Evolutionary conservation across 805 yeast species (phyloP).

Genomic region (Cyberlindnera maritima): DNA sequence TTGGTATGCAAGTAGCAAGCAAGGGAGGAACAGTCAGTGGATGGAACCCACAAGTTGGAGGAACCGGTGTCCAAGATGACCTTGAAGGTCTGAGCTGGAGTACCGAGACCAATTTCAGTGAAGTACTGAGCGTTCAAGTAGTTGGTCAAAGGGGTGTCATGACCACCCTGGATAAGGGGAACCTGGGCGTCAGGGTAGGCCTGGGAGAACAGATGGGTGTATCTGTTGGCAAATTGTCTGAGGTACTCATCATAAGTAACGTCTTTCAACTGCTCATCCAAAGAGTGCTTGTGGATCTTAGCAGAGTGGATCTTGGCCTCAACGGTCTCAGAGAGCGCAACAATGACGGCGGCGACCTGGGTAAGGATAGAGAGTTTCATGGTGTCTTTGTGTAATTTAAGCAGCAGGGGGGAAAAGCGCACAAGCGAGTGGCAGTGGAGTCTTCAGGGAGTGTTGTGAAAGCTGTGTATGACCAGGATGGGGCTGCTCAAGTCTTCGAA

Average conservation of each 20-base stretch:
- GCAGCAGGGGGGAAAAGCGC: not conserved
- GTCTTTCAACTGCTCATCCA: constrained; percentile 54
- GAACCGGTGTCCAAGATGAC: constrained; percentile 96
- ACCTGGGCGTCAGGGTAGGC: constrained; percentile 39
- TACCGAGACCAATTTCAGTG: constrained; percentile 87
- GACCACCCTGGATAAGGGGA: constrained; percentile 40
- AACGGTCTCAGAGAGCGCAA: constrained; percentile 41
- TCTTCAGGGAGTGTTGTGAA: not conserved
- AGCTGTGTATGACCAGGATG: not conserved
- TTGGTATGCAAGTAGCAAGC: constrained; percentile 94
- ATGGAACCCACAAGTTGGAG: constrained; percentile 96
- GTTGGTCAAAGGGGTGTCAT: constrained; percentile 84
- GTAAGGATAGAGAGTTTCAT: constrained; percentile 25
- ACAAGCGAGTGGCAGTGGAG: constrained; percentile 3
- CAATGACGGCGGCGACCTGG: constrained; percentile 24
- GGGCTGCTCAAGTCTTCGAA: not conserved
- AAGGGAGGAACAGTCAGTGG: constrained; percentile 81
- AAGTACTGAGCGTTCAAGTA: constrained; percentile 95
- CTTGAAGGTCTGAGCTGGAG: constrained; percentile 91
- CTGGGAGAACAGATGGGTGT: constrained; percentile 47
- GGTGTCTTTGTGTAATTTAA: constrained; percentile 3
- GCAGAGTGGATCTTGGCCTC: constrained; percentile 55
- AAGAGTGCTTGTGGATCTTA: constrained; percentile 56
- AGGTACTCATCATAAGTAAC: constrained; percentile 51
- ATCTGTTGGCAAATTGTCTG: constrained; percentile 58